Conservation (phyloP, 441 rosid species). For the Erodium moschatum region DNA sequence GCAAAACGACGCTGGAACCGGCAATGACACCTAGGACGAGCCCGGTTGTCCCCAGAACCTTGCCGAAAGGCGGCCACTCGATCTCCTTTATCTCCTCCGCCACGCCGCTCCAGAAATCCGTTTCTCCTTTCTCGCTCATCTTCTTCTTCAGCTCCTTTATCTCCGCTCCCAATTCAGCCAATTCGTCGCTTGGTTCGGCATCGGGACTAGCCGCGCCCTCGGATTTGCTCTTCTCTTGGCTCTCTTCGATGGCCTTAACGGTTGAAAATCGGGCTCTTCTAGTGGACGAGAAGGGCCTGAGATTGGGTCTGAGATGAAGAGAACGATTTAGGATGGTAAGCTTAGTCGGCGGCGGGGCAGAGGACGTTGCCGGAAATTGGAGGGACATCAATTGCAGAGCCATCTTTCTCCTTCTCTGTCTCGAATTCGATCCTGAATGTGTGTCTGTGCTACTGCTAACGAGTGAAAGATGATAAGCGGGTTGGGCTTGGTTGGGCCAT, state of each 20-base stretch:
- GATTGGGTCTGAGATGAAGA: neutral
- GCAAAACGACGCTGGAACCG: conserved; percentile 75
- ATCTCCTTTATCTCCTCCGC: conserved; percentile 70
- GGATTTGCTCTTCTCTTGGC: conserved; percentile 35
- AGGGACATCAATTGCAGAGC: neutral
- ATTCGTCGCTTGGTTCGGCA: conserved; percentile 22
- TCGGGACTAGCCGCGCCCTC: conserved; percentile 21
- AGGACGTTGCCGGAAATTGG: neutral
- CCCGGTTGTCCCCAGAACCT: conserved; percentile 70
- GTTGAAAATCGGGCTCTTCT: conserved; percentile 9
- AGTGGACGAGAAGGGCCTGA: neutral
- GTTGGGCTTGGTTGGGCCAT: no score
- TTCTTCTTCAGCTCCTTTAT: conserved; percentile 43
- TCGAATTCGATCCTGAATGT: neutral
- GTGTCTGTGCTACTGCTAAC: neutral
- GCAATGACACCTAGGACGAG: conserved; percentile 80
- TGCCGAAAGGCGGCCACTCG: conserved; percentile 81
- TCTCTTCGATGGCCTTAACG: conserved; percentile 41
- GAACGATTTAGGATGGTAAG: neutral
- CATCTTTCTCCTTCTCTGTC: neutral
- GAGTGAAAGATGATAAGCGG: no score
- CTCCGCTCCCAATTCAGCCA: conserved; percentile 48
- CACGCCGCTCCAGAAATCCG: conserved; percentile 56
- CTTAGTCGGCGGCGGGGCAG: neutral
- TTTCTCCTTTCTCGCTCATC: conserved; percentile 48